These are phyloP conservation scores for Exophiala mesophila DNA, from an alignment of 2,329 filamentous ascomycete genomes.

Conservation along the genomic window DNA sequence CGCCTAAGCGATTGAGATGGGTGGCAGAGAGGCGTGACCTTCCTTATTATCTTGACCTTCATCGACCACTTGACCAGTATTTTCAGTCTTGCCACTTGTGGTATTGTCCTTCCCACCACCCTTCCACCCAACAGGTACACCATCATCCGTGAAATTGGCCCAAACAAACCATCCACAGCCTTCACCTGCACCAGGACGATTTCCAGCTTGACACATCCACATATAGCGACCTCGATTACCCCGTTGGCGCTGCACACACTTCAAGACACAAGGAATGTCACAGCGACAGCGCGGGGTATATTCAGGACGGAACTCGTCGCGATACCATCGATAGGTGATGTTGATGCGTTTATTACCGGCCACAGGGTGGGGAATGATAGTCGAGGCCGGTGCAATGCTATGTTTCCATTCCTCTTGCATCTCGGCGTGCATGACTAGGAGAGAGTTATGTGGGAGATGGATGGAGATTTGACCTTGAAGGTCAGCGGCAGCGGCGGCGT, in stretches of 20 bases:
- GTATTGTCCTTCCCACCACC: not conserved
- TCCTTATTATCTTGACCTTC: no score
- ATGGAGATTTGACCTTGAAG: constrained; percentile 83
- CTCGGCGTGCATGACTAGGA: constrained; percentile 93
- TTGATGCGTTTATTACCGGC: constrained; percentile 80
- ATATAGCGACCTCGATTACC: constrained; percentile 77
- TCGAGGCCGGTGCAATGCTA: constrained; percentile 66
- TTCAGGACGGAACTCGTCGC: constrained; percentile 67
- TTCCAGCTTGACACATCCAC: constrained; percentile 82
- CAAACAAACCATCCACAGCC: constrained; percentile 77
- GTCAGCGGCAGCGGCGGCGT: constrained; percentile 43
- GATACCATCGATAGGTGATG: constrained; percentile 88
- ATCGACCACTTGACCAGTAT: no score
- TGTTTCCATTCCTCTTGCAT: constrained; percentile 99
- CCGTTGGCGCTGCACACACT: constrained; percentile 73
- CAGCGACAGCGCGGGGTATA: constrained; percentile 76
- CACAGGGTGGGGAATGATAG: constrained; percentile 79
- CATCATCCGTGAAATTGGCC: constrained; percentile 83
- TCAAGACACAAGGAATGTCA: constrained; percentile 60
- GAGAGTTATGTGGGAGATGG: constrained; percentile 87
- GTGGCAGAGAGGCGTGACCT: no score
- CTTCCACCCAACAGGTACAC: constrained; percentile 62
- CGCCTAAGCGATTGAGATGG: no score
- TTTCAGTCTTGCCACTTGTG: no score
- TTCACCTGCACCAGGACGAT: constrained; percentile 32